Evolutionary conservation across 192 early-diverging fungal genomes (phyloP), one percentile per base, ranked within the genome.

Genomic region (Dissophora ornata): DNA sequence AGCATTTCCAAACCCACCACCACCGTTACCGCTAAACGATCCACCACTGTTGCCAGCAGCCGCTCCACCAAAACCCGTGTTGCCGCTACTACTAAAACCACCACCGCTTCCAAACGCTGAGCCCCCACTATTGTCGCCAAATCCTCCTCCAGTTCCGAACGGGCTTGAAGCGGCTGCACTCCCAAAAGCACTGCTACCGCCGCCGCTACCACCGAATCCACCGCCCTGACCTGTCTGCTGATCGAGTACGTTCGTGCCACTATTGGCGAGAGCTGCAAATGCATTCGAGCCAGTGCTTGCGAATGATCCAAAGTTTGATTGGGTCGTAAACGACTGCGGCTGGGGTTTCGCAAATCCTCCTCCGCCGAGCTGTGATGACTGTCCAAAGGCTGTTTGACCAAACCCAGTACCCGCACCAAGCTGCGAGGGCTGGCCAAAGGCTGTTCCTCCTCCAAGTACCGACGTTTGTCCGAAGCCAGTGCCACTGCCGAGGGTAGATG

Each of bases 301-400:
- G 62, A 77, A 77, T 4, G 64, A 56, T 18, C 73, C 65, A 62
- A 77, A 77, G 44, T 77, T 77, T 18, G 73, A 77, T n/a, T 67
- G 57, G 6, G 64, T 51, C 12, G 64, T 46, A 28, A 77, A 62
- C 5, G 53, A 55, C 12, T 44, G 41, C 1, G 69, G 26, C 16
- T 19, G 21, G 0, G 44, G 24, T n/a, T 58, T 62, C 1, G 45
- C 36, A 24, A 57, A 49, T 13, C 57, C 40, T 57, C 52, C 60
- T 19, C 26, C 45, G 15, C 67, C 57, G 1, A 69, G 25, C n/a
- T 30, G 32, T 3, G 49, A 59, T 6, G 12, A 26, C 30, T 66
- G 63, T 29, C 63, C 63, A 46, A 69, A 69, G 5, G 52, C 52
- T 11, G 59, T 40, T 16, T 62, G 59, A 13, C 69, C 59, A 22